Evolutionary conservation across 768 basidiomycete species (phyloP), one percentile per base, ranked within the genome.

Genomic region (Macrolepiota dolichaula): DNA sequence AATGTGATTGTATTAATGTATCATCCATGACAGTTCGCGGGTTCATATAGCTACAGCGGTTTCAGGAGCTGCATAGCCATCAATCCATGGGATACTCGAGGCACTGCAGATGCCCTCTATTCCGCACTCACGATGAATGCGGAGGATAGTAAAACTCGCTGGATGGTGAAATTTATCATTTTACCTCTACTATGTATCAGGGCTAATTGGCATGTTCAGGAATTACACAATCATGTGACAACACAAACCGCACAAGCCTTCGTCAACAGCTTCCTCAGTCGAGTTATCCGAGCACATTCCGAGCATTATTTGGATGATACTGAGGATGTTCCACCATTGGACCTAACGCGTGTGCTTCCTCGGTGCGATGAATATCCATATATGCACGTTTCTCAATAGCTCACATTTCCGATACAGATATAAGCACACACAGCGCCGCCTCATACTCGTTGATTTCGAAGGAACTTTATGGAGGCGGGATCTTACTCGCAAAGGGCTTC

Each of bases 241-340:
- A 90, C 90, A 0, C 94, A 95, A 70, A 93, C 89, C 0, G 92
- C 93, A 0, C 93, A 95, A 67, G 80, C 88, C 0, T 95, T 94
- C 71, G 87, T 88, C 44, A 89, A 81, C 2, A 82, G 85, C 3
- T 94, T 94, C 84, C 82, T 94, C 63, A 87, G 82, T 4, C 83
- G 92, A 15, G 86, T 85, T 66, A 68, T 92, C 27, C 87, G 91
- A 51, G 85, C 88, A 35, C 81, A 91, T 69, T 82, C 84, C 10
- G 90, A 92, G 62, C 90, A 91, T 57, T 68, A 69, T 19, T 47
- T 63, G 17, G 58, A 63, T 35, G 66, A 64, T 29, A 52, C 61
- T 35, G 69, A 72, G 19, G 67, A 71, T 4, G 70, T 74, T 4
- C 71, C 74, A 0, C 58, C 46, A 0, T 67, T 77, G 11, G 76